Base-by-base conservation (phyloP, 2,329 filamentous ascomycete species). In the Pestalotiopsis sp. region DNA sequence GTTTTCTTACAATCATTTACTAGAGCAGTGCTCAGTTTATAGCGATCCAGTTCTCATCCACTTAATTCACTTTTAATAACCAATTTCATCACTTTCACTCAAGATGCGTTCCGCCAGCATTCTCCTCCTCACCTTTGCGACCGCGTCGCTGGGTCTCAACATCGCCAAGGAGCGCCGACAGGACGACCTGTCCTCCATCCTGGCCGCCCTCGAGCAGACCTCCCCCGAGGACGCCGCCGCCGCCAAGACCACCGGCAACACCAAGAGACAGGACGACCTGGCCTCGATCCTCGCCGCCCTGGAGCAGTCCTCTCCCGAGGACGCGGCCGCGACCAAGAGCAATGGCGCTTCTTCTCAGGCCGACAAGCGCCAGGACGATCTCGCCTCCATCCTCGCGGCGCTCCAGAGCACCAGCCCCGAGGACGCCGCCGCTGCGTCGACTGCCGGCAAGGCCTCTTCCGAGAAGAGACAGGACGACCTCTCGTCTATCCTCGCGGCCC, bases 71-170 rank as follows among this genome's bases (percentile, higher is more conserved):
- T 39, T 49, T 58, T 58, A 58, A 56, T 57, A 4, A 27, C n/a
- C 11, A 45, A 20, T 17, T 39, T 58, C 23, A 38, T 45, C 61
- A 17, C 38, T 41, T 45, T 20, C 45, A 52, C 9, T 66, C 64
- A 66, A 58, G 5, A 66, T 66, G 64, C 64, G 64, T 58, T 66
- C 64, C 39, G 49, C 64, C 23, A 25, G n/a, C 64, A 38, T 66
- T 38, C 4, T 66, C 45, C 20, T 66, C 25, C 20, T 66, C 14
- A 58, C 64, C 41, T 66, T 66, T 13, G 64, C 64, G 52, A 58
- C 64, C 36, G 45, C 31, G 45, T 66, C 64, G 23, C 25, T 66
- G 45, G 64, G 64, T 58, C 49, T 66, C 23, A 66, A 45, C 25
- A 66, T 66, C 23, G 31, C 38, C n/a, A 66, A 56, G 25, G 64